These are phyloP conservation scores for Basidiobolus meristosporus DNA, from an alignment of 371 early-diverging fungal genomes.

Conservation along the genomic window DNA sequence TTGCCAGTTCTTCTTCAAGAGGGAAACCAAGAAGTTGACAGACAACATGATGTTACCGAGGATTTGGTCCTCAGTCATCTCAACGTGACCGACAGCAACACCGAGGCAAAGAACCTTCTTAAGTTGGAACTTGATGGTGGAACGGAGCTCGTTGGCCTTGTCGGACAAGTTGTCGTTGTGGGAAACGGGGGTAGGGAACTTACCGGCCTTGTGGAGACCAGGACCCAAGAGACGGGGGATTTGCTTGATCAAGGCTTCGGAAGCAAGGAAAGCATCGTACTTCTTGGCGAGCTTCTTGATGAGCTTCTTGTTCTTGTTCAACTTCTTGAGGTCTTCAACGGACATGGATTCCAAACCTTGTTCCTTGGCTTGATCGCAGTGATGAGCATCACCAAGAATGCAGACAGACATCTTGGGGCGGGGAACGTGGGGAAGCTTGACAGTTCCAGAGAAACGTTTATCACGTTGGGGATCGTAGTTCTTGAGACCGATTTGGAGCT, in stretches of 20 bases:
- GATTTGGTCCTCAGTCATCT: conserved; percentile 90
- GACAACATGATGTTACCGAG: conserved; percentile 95
- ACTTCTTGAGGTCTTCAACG: conserved; percentile 96
- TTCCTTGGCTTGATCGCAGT: conserved; percentile 88
- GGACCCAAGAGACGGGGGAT: conserved; percentile 95
- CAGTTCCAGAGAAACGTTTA: conserved; percentile 97
- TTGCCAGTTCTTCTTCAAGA: conserved; percentile 99
- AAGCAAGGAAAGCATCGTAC: conserved; percentile 95
- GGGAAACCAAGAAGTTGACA: conserved; percentile 93
- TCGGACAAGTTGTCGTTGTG: conserved; percentile 79
- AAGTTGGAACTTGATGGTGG: conserved; percentile 98
- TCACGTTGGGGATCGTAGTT: conserved; percentile 99
- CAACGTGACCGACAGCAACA: conserved; percentile 94
- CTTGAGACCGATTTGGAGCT: conserved; percentile 96
- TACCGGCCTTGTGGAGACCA: conserved; percentile 91
- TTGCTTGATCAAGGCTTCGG: conserved; percentile 95
- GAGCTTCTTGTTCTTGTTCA: conserved; percentile 98
- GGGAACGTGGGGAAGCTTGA: conserved; percentile 85
- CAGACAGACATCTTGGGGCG: conserved; percentile 86
- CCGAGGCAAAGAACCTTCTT: conserved; percentile 98
- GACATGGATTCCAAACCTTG: conserved; percentile 85
- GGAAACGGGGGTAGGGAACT: conserved; percentile 95
- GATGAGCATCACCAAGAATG: conserved; percentile 93
- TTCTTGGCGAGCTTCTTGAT: conserved; percentile 95
- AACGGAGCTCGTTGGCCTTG: conserved; percentile 87